Base-by-base conservation (phyloP, 352 stramenopile species). In the Globisporangium radiosum region DNA sequence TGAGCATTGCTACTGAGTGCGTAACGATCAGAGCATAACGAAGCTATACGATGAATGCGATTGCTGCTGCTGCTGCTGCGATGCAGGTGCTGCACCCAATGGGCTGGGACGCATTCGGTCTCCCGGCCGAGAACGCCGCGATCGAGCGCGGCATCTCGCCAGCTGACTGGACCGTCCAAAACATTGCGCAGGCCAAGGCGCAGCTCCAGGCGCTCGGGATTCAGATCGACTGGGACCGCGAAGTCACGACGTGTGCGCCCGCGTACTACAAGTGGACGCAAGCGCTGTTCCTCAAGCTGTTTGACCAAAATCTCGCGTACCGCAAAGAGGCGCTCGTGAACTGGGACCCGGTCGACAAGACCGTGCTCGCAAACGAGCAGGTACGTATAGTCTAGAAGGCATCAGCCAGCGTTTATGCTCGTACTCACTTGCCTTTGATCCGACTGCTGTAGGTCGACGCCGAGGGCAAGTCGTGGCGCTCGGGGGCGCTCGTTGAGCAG, bases 231-330 rank as follows among this genome's bases (percentile, higher is more conserved):
- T 99, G 97, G 97, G 87, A 98, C 36, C 79, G 86, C 8, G 98
- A 99, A 66, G 69, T 99, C 48, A 96, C 94, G 8, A 99, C 97
- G 36, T 99, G 96, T 48, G 77, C 97, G 57, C 66, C 91, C 7
- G 88, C 97, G 47, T 99, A 99, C 76, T 98, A 99, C 64, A 97
- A 97, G 70, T 99, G 97, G 97, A 99, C 98, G 15, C 98, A 99
- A 72, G 99, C 97, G 97, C 89, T 99, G 45, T 99, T 99, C 68
- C 71, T 99, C 33, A 85, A 99, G 71, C 80, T 99, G 48, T 98
- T 97, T 55, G 85, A 98, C 13, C 85, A 93, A 56, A 96, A 96
- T n/a, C 77, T 99, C 38, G 97, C 97, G 25, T 94, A 94, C 56
- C 96, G 97, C 56, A 98, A 95, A 55, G 84, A 98, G 47, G 96